Evolutionary conservation across 202 grass and related monocot genomes (phyloP), one percentile per base, ranked within the genome.

Genomic region (Eragrostis tef): DNA sequence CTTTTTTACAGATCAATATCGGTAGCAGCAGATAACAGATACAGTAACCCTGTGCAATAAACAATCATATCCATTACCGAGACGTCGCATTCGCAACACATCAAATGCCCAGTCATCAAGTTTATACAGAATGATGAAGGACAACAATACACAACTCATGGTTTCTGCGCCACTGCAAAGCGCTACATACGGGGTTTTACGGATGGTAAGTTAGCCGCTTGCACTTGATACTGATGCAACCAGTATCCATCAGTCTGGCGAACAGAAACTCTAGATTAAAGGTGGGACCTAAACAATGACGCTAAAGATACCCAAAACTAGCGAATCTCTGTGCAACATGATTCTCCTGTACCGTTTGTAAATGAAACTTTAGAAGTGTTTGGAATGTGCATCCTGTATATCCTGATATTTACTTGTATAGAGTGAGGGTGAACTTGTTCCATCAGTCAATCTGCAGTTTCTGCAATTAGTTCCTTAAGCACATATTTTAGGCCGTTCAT

Each of bases 401-500:
- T 69, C 51, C 42, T 75, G 27, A 13, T 62, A 81, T 81, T 26
- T 86, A 76, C 63, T 76, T 63, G 29, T 5, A 53, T 11, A 24
- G 82, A 75, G 24, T 8, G 21, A 60, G 12, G 34, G 34, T 58
- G 50, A 58, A 57, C 68, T 58, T 47, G 65, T 19, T 60, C 6
- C 31, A 47, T 17, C 11, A 9, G 43, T 88, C 77, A 85, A 84
- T 74, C 74, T 24, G 66, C 83, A 17, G 79, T 84, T 80, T 93
- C 90, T 58, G 69, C 45, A 21, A 93, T 79, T 54, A 87, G 92
- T 71, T 84, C 78, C 82, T 88, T 91, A 4, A 97, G 76, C 24
- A 81, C 86, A 19, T 73, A 86, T 73, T 94, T 95, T 61, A 98
- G 77, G 45, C 83, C 46, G 7, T 71, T 88, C 88, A 98, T 93